A percentile compares a stretch with the other conserved stretches of the same genome.
Conservation (phyloP, 129 eudicot genomes). For the carrot (Daucus carota) region DH1_v3.0 NC_030381.2:48505001-48505500, state of each 20-base stretch:
- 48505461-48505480: slow-evolving; percentile 25
- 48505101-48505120: background rate
- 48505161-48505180: background rate
- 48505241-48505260: background rate
- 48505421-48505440: slow-evolving; percentile 16
- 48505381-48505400: slow-evolving; percentile 6
- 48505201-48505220: no score
- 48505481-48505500: slow-evolving; percentile 25
- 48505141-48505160: background rate
- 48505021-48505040: no score
- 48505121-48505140: background rate
- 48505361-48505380: background rate
- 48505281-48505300: background rate
- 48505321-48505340: background rate
- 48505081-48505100: background rate
- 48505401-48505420: slow-evolving; percentile 23
- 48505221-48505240: no score
- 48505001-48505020: no score
- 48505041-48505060: background rate
- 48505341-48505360: background rate
- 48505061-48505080: no score
- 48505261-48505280: background rate
- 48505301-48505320: background rate
- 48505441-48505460: slow-evolving; percentile 32
- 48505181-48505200: background rate